phyloP scores from a whole-genome alignment of 306 rosid genomes.

The Casuarina equisetifolia region DNA sequence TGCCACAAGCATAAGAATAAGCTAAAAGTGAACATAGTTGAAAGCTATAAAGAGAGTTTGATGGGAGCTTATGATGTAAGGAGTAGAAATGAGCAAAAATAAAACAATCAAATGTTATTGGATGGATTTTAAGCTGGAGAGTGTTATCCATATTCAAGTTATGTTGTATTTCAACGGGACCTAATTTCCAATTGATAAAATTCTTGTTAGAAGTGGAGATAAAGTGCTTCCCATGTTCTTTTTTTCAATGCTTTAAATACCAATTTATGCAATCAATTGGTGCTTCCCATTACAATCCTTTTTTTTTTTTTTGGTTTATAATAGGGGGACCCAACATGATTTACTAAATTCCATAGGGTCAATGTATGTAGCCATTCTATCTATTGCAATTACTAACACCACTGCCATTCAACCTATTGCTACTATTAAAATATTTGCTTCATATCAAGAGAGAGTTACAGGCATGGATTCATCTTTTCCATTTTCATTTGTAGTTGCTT shows the following conservation, averaged over 20 bases:
- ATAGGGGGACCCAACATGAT: constrained; percentile 84
- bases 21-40: neutral
- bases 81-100: neutral
- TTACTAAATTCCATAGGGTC: constrained; percentile 96
- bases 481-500: constrained; percentile 75
- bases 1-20: neutral
- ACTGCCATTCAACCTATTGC: constrained; percentile 94
- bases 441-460: constrained; percentile 91
- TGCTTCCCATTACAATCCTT: neutral
- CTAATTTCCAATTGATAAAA: neutral
- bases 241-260: neutral
- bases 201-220: neutral
- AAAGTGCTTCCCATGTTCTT: neutral
- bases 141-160: neutral
- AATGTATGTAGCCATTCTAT: constrained; percentile 78
- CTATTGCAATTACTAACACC: constrained; percentile 85
- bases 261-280: constrained; percentile 8
- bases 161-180: neutral
- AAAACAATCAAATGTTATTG: neutral
- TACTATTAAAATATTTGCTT: constrained; percentile 88
- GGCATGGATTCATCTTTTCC: constrained; percentile 92
- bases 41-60: neutral
- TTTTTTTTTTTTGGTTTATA: neutral
- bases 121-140: neutral
- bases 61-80: neutral